Conservation (phyloP, 768 basidiomycete species). For the Trametes punicea region DNA sequence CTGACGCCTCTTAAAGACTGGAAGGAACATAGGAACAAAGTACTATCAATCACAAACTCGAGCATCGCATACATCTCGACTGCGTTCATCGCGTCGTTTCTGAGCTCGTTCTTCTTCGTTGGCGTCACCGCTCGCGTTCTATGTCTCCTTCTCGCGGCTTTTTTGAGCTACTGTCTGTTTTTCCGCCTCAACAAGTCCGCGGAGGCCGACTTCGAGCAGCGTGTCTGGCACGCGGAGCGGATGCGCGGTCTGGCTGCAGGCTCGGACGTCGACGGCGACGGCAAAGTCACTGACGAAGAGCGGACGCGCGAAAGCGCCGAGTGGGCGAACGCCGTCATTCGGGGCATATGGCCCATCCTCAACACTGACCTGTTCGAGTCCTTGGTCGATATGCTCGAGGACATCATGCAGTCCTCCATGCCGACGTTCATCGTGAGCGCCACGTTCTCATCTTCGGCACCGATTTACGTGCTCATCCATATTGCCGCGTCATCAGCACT, state of each 20-base stretch:
- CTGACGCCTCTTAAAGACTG: constrained; percentile 22
- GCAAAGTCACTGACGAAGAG: constrained; percentile 26
- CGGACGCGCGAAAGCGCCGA: constrained; percentile 40
- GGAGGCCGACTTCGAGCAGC: constrained; percentile 28
- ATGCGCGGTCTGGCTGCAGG: constrained; percentile 30
- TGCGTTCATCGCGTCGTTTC: constrained; percentile 19
- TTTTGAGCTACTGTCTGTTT: constrained; percentile 23
- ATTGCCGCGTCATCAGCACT: constrained; percentile 29
- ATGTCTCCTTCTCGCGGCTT: constrained; percentile 22
- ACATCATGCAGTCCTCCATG: constrained; percentile 51
- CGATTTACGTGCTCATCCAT: constrained; percentile 24
- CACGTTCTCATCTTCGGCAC: neutral
- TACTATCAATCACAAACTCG: constrained; percentile 18
- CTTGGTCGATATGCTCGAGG: constrained; percentile 61
- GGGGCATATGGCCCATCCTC: constrained; percentile 68
- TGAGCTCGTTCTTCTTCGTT: constrained; percentile 20
- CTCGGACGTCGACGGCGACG: constrained; percentile 28
- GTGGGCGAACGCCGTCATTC: constrained; percentile 67
- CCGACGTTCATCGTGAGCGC: constrained; percentile 38
- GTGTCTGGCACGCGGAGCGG: constrained; percentile 33
- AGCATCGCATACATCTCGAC: constrained; percentile 22
- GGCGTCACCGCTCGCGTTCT: constrained; percentile 6
- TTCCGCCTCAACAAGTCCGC: constrained; percentile 27
- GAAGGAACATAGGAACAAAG: constrained; percentile 23
- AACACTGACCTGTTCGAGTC: constrained; percentile 63